Percentiles rank a stretch among this genome's conserved stretches.
Evolutionary conservation across 1,139 yeast genomes (phyloP).

Genomic region (Debaryomyces coudertii): DNA sequence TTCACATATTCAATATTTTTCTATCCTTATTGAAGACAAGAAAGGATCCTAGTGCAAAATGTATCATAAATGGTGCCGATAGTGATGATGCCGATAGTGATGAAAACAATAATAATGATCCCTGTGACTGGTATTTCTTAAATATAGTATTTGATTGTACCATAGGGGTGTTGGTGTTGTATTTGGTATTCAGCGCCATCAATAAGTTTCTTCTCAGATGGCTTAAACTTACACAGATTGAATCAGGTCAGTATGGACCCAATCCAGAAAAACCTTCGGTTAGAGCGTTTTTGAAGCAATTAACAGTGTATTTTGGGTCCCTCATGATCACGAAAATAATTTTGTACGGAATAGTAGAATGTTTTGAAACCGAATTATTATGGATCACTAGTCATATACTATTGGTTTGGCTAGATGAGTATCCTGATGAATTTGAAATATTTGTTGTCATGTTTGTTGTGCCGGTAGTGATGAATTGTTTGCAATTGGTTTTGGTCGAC

Average conservation of each 20-base stretch:
- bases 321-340: conserved; percentile 66
- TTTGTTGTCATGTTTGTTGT: conserved; percentile 83
- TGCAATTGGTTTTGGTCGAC: conserved; percentile 86
- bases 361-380: conserved; percentile 42
- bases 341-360: conserved; percentile 43
- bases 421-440: conserved; percentile 77
- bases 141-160: conserved; percentile 91
- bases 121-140: conserved; percentile 91
- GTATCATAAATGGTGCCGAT: conserved; percentile 17
- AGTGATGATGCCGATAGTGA: conserved; percentile 9
- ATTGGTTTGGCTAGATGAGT: conserved; percentile 77
- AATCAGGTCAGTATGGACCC: conserved; percentile 82
- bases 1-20: conserved; percentile 78
- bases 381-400: conserved; percentile 51
- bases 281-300: conserved; percentile 72
- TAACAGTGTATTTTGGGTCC: conserved; percentile 64
- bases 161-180: conserved; percentile 86
- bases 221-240: conserved; percentile 53
- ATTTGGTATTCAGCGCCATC: conserved; percentile 49
- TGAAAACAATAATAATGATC: conserved; percentile 37
- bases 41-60: conserved; percentile 4
- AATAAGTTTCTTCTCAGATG: conserved; percentile 44
- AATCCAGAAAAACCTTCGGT: conserved; percentile 61
- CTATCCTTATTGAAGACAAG: conserved; percentile 60
- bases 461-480: conserved; percentile 78